Conservation (phyloP, 2,329 filamentous ascomycete genomes). For the Penicillium crustosum region DNA sequence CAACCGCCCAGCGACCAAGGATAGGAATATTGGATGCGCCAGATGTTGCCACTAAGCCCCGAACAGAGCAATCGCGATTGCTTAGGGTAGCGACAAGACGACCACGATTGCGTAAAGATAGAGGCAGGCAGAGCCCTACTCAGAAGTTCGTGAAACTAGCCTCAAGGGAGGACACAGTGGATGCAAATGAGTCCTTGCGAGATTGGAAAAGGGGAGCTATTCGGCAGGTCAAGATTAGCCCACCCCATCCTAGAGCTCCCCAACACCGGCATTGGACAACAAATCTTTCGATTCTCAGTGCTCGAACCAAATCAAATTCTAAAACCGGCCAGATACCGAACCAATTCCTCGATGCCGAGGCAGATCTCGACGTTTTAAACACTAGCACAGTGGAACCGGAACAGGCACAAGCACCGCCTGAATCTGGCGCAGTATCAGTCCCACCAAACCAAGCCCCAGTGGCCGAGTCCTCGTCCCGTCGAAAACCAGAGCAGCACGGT, state of each 20-base stretch:
- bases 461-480: not conserved
- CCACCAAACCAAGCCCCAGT: not conserved
- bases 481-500: constrained; percentile 22
- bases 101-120: constrained; percentile 49
- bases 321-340: constrained; percentile 6
- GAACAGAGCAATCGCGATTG: constrained; percentile 51
- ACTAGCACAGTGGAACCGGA: constrained; percentile 8
- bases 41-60: constrained; percentile 31
- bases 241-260: constrained; percentile 18
- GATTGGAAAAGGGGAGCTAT: constrained; percentile 54
- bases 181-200: constrained; percentile 51
- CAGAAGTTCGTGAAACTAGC: constrained; percentile 55
- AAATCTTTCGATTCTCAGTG: constrained; percentile 21
- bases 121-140: constrained; percentile 53
- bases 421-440: constrained; percentile 2
- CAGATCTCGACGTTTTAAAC: not conserved
- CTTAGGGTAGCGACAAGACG: constrained; percentile 56
- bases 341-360: not conserved
- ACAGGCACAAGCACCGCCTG: not conserved
- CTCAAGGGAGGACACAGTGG: constrained; percentile 54
- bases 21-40: constrained; percentile 56
- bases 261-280: constrained; percentile 26
- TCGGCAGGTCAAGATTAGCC: constrained; percentile 27
- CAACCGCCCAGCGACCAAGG: constrained; percentile 23
- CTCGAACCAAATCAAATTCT: constrained; percentile 5